Base-by-base conservation (phyloP, 805 yeast species). In the Zygoascus biomembranicola region DNA sequence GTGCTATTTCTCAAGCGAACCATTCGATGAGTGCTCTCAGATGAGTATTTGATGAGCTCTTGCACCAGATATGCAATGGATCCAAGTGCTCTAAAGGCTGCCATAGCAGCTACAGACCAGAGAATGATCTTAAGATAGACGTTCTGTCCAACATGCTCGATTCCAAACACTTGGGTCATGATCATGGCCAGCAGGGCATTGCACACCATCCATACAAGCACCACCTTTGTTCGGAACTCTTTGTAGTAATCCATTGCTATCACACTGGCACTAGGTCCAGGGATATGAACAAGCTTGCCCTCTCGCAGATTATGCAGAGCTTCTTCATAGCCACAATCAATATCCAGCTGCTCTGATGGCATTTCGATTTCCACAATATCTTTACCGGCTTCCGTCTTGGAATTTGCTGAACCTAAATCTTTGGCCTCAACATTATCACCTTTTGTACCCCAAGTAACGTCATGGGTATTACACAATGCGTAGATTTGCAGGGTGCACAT, bases 401-500 rank as follows among this genome's bases (percentile, higher is more conserved):
- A 85, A 32, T 87, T 86, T 49, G 95, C 95, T 46, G 87, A 84
- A 48, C 95, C 90, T 39, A 84, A 73, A 56, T 80, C 85, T 58
- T 80, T 80, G 18, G 81, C 78, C 47, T 81, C 85, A 56, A 79
- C 80, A 58, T 84, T 86, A 56, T 90, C 97, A 60, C 99, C 99
- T 67, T 92, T 92, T 1, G 99, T 92, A 70, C 99, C 99, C 99
- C 99, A 92, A 0, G 97, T 87, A 50, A 94, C 96, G 74, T 92
- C 99, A 71, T 92, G 98, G 2, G 97, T 92, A 68, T 92, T 92
- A 73, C 99, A 92, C 70, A 92, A 90, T 1, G 99, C 97, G 72
- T 90, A 92, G 55, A 94, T 90, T 70, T 92, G 97, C 54, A 92
- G 74, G 1, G 96, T 84, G 71, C 96, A 88, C 3, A 95, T 86